Conservation (phyloP, 306 rosid genomes). For the Cicer pinnatifidum region DNA sequence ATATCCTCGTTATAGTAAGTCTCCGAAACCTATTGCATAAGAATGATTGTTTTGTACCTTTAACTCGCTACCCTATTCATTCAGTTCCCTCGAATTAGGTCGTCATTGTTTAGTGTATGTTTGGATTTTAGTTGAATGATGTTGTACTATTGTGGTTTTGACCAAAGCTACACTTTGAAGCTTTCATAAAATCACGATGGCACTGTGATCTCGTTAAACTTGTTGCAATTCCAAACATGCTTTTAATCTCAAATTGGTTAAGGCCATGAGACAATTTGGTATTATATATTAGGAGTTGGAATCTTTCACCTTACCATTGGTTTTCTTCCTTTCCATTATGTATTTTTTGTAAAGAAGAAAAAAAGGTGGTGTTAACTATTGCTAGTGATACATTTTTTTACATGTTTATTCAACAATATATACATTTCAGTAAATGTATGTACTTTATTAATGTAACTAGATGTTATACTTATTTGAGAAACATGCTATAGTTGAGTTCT, state of each 20-base stretch:
- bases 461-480: conserved; percentile 18
- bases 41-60: conserved; percentile 34
- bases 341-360: conserved; percentile 44
- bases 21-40: conserved; percentile 60
- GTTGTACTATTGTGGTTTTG: too few relatives aligned
- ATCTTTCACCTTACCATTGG: conserved; percentile 28
- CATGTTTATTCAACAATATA: conserved; percentile 39
- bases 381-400: conserved; percentile 42
- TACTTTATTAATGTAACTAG: conserved; percentile 30
- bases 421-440: conserved; percentile 31
- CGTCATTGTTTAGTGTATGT: neutral
- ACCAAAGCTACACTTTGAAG: too few relatives aligned
- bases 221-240: too few relatives aligned
- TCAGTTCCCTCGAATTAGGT: conserved; percentile 44
- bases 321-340: conserved; percentile 40
- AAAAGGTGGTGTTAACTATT: conserved; percentile 42
- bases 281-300: conserved; percentile 1
- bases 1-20: conserved; percentile 48
- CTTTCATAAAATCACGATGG: too few relatives aligned
- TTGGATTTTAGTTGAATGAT: too few relatives aligned
- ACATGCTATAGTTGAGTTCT: conserved; percentile 8
- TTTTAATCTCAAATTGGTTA: too few relatives aligned
- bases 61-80: conserved; percentile 40
- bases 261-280: neutral
- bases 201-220: too few relatives aligned